Conservation (phyloP, 2,329 filamentous ascomycete genomes). For the Diaporthe citrichinensis region DNA sequence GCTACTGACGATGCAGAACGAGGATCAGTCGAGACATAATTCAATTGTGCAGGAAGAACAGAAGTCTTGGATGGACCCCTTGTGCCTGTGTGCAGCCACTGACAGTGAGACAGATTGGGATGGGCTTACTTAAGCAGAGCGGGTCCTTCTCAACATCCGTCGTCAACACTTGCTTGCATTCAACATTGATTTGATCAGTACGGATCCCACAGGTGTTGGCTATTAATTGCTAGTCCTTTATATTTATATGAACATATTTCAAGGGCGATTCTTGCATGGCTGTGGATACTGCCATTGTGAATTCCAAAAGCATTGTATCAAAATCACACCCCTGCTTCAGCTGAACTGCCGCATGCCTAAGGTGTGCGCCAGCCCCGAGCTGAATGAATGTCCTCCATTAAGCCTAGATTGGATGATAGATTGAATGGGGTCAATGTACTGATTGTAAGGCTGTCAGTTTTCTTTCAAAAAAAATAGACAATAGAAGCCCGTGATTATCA, state of each 20-base stretch:
- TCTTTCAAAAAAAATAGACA: background rate
- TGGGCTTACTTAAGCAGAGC: conserved; percentile 22
- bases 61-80: background rate
- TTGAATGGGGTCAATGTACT: background rate
- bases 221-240: background rate
- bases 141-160: background rate
- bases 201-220: background rate
- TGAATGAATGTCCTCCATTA: background rate
- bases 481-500: background rate
- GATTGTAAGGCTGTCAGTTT: too few species aligned
- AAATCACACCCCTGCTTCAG: background rate
- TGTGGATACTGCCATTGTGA: background rate
- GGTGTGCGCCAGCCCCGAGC: background rate
- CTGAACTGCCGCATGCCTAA: background rate
- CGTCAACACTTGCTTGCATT: background rate
- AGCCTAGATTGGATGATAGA: background rate
- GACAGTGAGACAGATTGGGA: background rate
- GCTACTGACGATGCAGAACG: background rate
- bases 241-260: rapidly evolving
- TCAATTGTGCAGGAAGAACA: background rate
- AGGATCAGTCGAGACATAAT: background rate
- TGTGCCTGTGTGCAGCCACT: background rate
- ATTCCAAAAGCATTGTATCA: background rate
- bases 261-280: background rate
- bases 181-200: background rate